Base-by-base conservation (phyloP, 2,329 filamentous ascomycete species). In the Cercospora nicotianae region DNA sequence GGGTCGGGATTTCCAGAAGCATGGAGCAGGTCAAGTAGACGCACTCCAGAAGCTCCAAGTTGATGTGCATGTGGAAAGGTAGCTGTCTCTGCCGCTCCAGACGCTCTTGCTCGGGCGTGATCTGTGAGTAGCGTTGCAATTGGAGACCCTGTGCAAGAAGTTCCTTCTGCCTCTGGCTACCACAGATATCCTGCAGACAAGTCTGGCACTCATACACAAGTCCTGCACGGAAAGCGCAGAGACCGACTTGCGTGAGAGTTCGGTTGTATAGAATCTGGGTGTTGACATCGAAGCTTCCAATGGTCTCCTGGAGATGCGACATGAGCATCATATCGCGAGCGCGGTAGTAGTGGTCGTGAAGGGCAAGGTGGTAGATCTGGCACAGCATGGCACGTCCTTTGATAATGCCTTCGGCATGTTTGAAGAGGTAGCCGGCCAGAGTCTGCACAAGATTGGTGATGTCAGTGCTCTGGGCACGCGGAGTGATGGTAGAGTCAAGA, bases 51-150 rank as follows among this genome's bases (percentile, higher is more conserved):
- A 99, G 88, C 81, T 99, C 95, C 63, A 99, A 87, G 86, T 99
- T 99, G 86, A 99, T 99, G 87, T 99, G 95, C 93, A 99, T 97
- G 85, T 99, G 95, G 90, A 99, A 99, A 42, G 95, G 95, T 74
- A 99, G 87, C 83, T 99, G 95, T 76, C 95, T 90, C 83, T 98
- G 94, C 80, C 95, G 92, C 85, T 99, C 95, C 45, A 98, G 87
- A 73, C 94, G 92, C 84, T 99, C 95, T 82, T 99, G 95, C 83
- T 99, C 95, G 18, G 95, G 95, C 39, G 94, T 95, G 70, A 99
- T 95, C 77, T 97, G 94, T 76, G 89, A 94, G 84, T 94, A 99
- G 75, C 95, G 89, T 84, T 99, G 95, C 80, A 99, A 95, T 86
- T 98, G 97, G 70, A 99, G 93, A 80, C 95, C 96, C 83, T 99